These are phyloP conservation scores for Pelargonium australe DNA, from an alignment of 441 rosid species.

Conservation along the genomic window DNA sequence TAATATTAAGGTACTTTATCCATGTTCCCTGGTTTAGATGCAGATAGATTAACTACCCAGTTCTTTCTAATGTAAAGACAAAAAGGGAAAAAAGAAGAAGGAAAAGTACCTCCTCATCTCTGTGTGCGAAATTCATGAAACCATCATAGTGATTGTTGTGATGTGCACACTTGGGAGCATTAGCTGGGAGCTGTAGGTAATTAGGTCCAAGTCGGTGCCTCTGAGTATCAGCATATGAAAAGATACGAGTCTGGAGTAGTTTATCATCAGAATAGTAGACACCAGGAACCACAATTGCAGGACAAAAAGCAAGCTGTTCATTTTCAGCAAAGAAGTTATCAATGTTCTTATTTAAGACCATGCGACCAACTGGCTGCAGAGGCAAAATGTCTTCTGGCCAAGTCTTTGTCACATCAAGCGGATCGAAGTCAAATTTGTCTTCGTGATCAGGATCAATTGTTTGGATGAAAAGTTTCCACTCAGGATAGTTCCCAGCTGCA, in stretches of 20 bases:
- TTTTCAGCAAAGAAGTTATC: slow-evolving; percentile 94
- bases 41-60: background rate
- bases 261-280: slow-evolving; percentile 81
- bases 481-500: slow-evolving; percentile 79
- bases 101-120: slow-evolving; percentile 73
- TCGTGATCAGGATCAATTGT: slow-evolving; percentile 79
- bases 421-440: slow-evolving; percentile 78
- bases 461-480: slow-evolving; percentile 87
- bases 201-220: slow-evolving; percentile 98
- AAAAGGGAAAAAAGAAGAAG: background rate
- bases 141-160: slow-evolving; percentile 96
- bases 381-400: slow-evolving; percentile 98
- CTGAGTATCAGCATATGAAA: slow-evolving; percentile 85
- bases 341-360: slow-evolving; percentile 91
- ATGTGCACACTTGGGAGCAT: slow-evolving; percentile 89
- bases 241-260: slow-evolving; percentile 71
- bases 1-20: background rate
- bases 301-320: slow-evolving; percentile 89
- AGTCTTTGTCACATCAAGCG: slow-evolving; percentile 87
- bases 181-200: slow-evolving; percentile 80
- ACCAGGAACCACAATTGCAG: slow-evolving; percentile 86
- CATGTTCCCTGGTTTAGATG: background rate
- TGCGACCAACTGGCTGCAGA: slow-evolving; percentile 87
- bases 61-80: background rate
- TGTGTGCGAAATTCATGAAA: slow-evolving; percentile 86